Base-by-base conservation (phyloP, 2,329 filamentous ascomycete species). In the Aspergillus neoniger region DNA sequence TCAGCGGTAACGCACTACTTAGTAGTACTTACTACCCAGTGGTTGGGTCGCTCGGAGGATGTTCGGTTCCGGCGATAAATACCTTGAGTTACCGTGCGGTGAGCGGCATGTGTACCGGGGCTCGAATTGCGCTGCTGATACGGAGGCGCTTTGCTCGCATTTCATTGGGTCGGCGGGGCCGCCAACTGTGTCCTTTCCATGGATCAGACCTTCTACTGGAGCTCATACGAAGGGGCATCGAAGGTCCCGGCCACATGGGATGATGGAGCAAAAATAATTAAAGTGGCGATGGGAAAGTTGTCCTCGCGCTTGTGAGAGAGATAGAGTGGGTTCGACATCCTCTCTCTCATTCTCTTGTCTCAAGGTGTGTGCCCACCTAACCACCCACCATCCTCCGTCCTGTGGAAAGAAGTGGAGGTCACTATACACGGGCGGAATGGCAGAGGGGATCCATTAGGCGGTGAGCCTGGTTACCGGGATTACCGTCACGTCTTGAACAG, bases 51-150 rank as follows among this genome's bases (percentile, higher is more conserved):
- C 47, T 59, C 63, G 58, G 66, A 41, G 32, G 52, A 63, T 57
- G 57, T 56, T 68, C 62, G 63, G 62, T 63, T 64, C 58, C 63
- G 60, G 57, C 28, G 44, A 52, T 14, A 36, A 36, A 36, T 59
- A 57, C 41, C 19, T 25, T 48, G 30, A 50, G 47, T 50, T 50
- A 50, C 47, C 23, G 23, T 30, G 39, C 58, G 41, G 51, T 60
- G 43, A 55, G 39, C 44, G 36, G 48, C 48, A 44, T 44, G 25
- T 28, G 28, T 50, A 50, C 47, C 47, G 47, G 15, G 23, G 14
- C n/a, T 30, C 23, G 17, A 49, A 43, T 38, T 28, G 19, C 21
- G n/a, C 23, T 49, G 44, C 44, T 28, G 44, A 23, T 49, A 28
- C 39, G 39, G n/a, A 43, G 23, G 7, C 28, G 32, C 8, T 14